Base-by-base conservation (phyloP, 805 yeast genomes). In the Wickerhamomyces sydowiorum region DNA sequence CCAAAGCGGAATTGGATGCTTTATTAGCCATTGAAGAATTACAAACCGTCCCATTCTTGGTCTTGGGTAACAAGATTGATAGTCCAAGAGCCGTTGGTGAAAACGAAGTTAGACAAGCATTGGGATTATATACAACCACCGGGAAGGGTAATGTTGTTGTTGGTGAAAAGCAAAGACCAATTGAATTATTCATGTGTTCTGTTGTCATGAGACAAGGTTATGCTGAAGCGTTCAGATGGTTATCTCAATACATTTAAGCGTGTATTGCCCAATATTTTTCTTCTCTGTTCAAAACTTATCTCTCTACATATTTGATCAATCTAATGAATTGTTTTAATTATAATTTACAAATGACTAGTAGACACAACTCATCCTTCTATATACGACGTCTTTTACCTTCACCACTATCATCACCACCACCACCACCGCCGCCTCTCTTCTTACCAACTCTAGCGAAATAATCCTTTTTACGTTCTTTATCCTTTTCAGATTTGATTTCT, bases 161-260 rank as follows among this genome's bases (percentile, higher is more conserved):
- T 47, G 78, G 78, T 33, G 83, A 80, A 47, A 78, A 73, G 47
- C 76, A 76, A 50, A 84, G 99, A 72, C 98, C 99, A 39, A 80
- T 91, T 44, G 99, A 93, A 71, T 80, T 93, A 36, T 93, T 80
- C 67, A 93, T 93, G 98, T 91, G 96, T 68, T 88, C 96, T 22
- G 96, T 93, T 51, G 96, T 90, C 43, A 86, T 90, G 96, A 87
- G 98, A 77, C 90, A 87, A 67, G 99, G 99, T 57, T 93, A 93
- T 67, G 95, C 96, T 47, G 98, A 93, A 57, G 99, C 96, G 49
- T 89, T 93, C 78, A 86, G 88, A 76, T 93, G 97, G 98, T 79
- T 93, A 61, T 88, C 96, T 48, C 96, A 93, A 71, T 91, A 86
- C 69, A 91, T 91, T 57, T 91, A 76, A 61, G 15, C 18, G 19